Conservation (phyloP, 805 yeast genomes). For the Pichia cabralensis region DNA sequence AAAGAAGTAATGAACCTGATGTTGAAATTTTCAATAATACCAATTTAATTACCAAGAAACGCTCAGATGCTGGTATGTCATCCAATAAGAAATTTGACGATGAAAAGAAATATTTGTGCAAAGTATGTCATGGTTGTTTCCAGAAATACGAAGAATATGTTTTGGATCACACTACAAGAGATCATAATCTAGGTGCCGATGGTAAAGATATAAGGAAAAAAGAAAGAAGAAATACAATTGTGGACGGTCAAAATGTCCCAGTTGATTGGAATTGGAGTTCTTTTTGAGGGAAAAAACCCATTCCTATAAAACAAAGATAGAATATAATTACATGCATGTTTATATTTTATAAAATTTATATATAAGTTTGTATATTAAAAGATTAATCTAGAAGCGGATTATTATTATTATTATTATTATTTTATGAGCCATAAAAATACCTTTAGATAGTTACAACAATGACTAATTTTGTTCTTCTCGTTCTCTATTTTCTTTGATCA, state of each 20-base stretch:
- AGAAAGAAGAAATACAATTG: constrained; percentile 13
- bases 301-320: neutral
- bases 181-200: constrained; percentile 18
- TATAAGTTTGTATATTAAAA: no score
- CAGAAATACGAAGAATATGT: constrained; percentile 26
- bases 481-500: constrained; percentile 22
- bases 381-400: no score
- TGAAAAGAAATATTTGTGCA: constrained; percentile 21
- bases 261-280: constrained; percentile 34
- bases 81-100: neutral
- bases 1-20: neutral
- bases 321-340: no score
- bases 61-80: no score
- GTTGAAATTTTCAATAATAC: constrained; percentile 1
- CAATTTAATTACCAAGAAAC: no score
- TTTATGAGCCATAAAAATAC: no score
- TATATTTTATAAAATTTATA: no score
- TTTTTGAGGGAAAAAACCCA: constrained; percentile 14
- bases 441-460: no score
- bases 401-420: no score
- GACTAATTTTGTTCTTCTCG: constrained; percentile 13
- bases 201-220: constrained; percentile 11
- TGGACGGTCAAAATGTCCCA: constrained; percentile 17
- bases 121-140: constrained; percentile 27
- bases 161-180: constrained; percentile 22